Conservation (phyloP, 345 rosid species). For the Populus tremula region DNA sequence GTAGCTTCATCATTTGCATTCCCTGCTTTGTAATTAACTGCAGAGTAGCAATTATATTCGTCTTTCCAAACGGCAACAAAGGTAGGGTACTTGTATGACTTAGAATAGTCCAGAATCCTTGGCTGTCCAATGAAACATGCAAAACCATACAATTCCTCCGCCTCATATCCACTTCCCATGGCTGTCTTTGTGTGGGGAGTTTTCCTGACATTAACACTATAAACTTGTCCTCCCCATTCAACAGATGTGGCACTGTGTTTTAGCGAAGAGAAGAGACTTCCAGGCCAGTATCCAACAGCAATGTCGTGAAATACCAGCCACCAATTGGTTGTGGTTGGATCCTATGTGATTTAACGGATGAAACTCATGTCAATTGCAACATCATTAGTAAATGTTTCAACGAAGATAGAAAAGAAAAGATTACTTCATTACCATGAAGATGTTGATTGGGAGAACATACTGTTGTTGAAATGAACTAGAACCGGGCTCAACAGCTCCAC, state of each 20-base stretch:
- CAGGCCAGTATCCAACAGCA: slow-evolving; percentile 46
- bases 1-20: slow-evolving; percentile 22
- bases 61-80: slow-evolving; percentile 24
- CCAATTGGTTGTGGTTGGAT: slow-evolving; percentile 43
- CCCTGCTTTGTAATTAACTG: slow-evolving; percentile 11
- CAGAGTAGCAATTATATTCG: slow-evolving; percentile 33
- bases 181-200: slow-evolving; percentile 48
- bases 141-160: not conserved
- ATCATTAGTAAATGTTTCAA: not conserved
- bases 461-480: slow-evolving; percentile 20
- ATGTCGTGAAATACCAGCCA: slow-evolving; percentile 28
- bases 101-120: slow-evolving; percentile 42
- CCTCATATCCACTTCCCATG: slow-evolving; percentile 51
- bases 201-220: slow-evolving; percentile 39
- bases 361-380: not conserved
- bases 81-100: slow-evolving; percentile 34
- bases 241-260: slow-evolving; percentile 39
- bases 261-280: slow-evolving; percentile 22
- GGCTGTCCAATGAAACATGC: slow-evolving; percentile 36
- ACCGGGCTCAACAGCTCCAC: slow-evolving; percentile 15
- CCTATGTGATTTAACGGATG: slow-evolving; percentile 24
- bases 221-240: slow-evolving; percentile 61
- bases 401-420: not conserved
- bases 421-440: slow-evolving; percentile 25
- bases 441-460: slow-evolving; percentile 16